Conservation (phyloP, 2,329 filamentous ascomycete species). For the Chrysoporthe puriensis region DNA sequence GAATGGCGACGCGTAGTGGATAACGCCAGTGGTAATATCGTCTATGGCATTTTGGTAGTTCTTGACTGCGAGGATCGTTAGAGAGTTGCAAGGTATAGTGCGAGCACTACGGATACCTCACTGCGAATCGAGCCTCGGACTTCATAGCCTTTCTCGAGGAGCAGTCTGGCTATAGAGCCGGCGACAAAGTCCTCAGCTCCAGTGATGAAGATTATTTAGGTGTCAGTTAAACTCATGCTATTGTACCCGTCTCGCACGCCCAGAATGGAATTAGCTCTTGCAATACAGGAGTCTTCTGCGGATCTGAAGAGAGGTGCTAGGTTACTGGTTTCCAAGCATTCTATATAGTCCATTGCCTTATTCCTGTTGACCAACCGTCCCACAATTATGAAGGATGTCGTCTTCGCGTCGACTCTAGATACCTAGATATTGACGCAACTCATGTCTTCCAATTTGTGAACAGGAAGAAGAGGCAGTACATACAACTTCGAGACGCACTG, state of each 20-base stretch:
- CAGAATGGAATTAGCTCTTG: not conserved
- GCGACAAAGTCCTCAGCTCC: slow-evolving; percentile 17
- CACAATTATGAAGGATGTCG: not conserved
- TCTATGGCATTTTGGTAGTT: slow-evolving; percentile 8
- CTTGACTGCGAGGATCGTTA: not conserved
- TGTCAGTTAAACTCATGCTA: not conserved
- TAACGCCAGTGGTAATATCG: not conserved
- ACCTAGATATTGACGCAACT: not conserved
- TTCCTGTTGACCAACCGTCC: not conserved
- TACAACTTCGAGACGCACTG: not conserved
- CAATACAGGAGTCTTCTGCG: not conserved
- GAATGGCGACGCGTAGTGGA: not conserved
- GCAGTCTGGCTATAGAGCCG: slow-evolving; percentile 20
- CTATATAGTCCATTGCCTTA: not conserved
- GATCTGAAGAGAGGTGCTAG: not conserved
- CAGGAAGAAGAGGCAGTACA: not conserved
- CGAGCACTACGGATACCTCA: slow-evolving; percentile 9
- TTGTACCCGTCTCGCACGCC: not conserved
- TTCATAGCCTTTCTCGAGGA: slow-evolving; percentile 18
- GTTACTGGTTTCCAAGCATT: not conserved
- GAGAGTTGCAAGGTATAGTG: slow-evolving; percentile 11
- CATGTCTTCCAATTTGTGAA: not conserved
- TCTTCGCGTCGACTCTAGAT: not conserved
- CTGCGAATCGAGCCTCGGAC: slow-evolving; percentile 15
- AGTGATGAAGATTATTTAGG: slow-evolving; percentile 16